Percentiles rank a stretch among this genome's conserved stretches.
These are phyloP conservation scores for Ophiostoma australiae DNA, from an alignment of 2,329 filamentous ascomycete genomes.

Conservation along the genomic window DNA sequence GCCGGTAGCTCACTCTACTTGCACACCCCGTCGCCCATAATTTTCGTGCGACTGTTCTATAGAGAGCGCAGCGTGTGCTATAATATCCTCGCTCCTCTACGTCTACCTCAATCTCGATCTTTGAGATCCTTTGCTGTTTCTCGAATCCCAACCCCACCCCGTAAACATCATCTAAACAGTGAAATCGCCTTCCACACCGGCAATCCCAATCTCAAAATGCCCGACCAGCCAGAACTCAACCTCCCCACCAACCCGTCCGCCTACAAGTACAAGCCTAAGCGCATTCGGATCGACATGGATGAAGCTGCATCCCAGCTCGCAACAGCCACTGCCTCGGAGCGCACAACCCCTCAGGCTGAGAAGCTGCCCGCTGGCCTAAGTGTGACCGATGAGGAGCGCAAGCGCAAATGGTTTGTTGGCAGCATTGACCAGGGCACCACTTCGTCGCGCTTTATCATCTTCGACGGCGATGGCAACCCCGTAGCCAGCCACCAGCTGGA, in stretches of 20 bases:
- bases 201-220: slow-evolving; percentile 13
- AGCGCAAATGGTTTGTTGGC: slow-evolving; percentile 63
- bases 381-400: slow-evolving; percentile 34
- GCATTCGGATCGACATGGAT: slow-evolving; percentile 23
- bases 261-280: slow-evolving; percentile 21
- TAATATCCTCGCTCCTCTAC: background rate
- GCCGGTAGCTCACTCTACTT: background rate
- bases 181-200: background rate
- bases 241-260: slow-evolving; percentile 20
- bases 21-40: background rate
- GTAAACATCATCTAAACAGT: background rate
- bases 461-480: slow-evolving; percentile 71
- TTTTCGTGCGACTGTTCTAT: background rate
- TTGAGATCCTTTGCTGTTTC: background rate
- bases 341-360: slow-evolving; percentile 21
- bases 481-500: slow-evolving; percentile 82
- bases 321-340: slow-evolving; percentile 21
- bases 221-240: background rate
- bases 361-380: slow-evolving; percentile 34
- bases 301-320: slow-evolving; percentile 20
- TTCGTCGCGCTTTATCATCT: slow-evolving; percentile 84
- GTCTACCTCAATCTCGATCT: background rate
- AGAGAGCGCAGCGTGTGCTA: background rate
- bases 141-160: background rate
- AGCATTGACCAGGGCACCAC: slow-evolving; percentile 91